Percentiles rank a stretch among this genome's conserved stretches.
Evolutionary conservation across 495 filamentous ascomycete species (phyloP).

Genomic region (Halenospora varia): DNA sequence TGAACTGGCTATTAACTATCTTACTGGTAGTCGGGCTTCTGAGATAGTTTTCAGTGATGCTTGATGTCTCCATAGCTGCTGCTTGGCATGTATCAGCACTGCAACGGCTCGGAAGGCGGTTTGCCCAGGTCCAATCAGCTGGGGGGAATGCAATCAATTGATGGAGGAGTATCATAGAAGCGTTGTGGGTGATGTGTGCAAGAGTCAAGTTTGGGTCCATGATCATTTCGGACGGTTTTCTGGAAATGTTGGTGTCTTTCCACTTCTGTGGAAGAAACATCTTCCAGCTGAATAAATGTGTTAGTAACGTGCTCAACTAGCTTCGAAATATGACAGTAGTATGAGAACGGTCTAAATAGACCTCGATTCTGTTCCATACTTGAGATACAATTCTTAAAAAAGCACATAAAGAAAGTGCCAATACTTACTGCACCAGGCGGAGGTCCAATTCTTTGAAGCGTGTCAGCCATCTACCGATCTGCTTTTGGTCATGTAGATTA

Average conservation of each 20-base stretch:
- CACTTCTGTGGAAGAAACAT: constrained; percentile 37
- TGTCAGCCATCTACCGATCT: constrained; percentile 37
- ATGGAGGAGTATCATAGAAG: constrained; percentile 41
- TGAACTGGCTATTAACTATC: constrained; percentile 32
- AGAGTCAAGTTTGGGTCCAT: constrained; percentile 44
- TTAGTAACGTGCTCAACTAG: too few relatives aligned
- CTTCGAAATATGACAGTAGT: too few relatives aligned
- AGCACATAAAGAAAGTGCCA: too few relatives aligned
- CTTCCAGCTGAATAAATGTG: too few relatives aligned
- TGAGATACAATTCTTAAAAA: too few relatives aligned
- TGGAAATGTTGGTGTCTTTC: constrained; percentile 36
- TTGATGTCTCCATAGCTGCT: constrained; percentile 33
- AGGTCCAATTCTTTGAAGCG: constrained; percentile 44
- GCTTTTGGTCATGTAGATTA: constrained; percentile 28
- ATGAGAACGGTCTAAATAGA: too few relatives aligned
- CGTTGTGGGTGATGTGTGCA: constrained; percentile 43
- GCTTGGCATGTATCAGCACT: constrained; percentile 37
- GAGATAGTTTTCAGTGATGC: constrained; percentile 34
- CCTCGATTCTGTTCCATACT: too few relatives aligned
- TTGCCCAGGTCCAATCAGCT: constrained; percentile 27
- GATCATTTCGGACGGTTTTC: constrained; percentile 24
- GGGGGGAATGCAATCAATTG: constrained; percentile 41
- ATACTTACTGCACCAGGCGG: constrained; percentile 35
- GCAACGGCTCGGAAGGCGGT: constrained; percentile 33
- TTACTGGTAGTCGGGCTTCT: constrained; percentile 10